Evolutionary conservation across 495 filamentous ascomycete species (phyloP).

Genomic region (Annulohypoxylon maeteangense): DNA sequence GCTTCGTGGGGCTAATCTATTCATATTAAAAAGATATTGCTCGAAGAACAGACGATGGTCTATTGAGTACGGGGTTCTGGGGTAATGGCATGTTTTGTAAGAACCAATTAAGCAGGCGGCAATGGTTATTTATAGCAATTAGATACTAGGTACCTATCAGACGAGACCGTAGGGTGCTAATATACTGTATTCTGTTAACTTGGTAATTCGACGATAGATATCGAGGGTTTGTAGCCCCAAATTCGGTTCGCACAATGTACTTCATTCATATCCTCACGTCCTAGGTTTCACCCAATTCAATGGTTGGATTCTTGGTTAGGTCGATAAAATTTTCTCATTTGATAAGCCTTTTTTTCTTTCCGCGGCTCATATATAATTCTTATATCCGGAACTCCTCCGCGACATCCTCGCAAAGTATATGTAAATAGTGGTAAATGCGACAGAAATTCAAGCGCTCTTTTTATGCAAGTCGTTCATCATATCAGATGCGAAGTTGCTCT

Average conservation of each 20-base stretch:
- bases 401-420: background rate
- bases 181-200: background rate
- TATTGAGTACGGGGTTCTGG: background rate
- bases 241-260: background rate
- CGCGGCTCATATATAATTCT: background rate
- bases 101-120: too few relatives aligned
- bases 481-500: conserved; percentile 8
- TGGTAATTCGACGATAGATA: background rate
- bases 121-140: background rate
- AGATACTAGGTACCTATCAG: background rate
- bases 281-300: background rate
- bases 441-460: conserved; percentile 17
- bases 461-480: conserved; percentile 12
- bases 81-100: background rate
- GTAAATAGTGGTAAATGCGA: background rate
- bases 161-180: background rate
- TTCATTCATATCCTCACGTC: background rate
- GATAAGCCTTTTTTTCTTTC: background rate
- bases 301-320: background rate
- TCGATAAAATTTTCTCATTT: background rate
- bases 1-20: background rate
- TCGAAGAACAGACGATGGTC: background rate
- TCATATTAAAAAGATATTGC: background rate
- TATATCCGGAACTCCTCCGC: conserved; percentile 10
- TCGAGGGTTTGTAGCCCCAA: background rate